A percentile compares a stretch with the other conserved stretches of the same genome.
phyloP scores from a whole-genome alignment of 2,329 filamentous ascomycete species.

The Hyphodiscus sp. region DNA sequence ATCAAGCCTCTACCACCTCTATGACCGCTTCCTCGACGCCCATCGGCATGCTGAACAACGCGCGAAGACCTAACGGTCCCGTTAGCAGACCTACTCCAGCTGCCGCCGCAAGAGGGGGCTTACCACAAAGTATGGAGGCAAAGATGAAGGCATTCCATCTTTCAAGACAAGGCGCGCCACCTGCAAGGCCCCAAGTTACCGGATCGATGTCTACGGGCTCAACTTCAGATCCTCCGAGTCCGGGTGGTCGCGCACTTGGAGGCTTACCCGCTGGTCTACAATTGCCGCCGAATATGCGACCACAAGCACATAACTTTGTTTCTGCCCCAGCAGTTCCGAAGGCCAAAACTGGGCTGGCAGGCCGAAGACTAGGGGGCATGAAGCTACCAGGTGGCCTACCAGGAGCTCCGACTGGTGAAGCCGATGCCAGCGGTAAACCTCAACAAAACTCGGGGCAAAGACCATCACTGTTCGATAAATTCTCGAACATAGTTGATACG shows the following conservation, averaged over 20 bases:
- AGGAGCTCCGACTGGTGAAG: conserved; percentile 16
- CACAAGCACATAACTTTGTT: conserved; percentile 37
- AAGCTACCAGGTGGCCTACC: conserved; percentile 43
- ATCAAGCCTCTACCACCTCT: conserved; percentile 42
- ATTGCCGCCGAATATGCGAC: conserved; percentile 38
- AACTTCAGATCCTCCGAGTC: conserved; percentile 20
- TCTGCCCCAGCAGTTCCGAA: conserved; percentile 46
- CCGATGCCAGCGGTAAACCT: conserved; percentile 16
- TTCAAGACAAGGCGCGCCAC: conserved; percentile 53
- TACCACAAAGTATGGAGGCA: conserved; percentile 59
- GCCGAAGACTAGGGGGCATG: conserved; percentile 51
- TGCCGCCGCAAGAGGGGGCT: conserved; percentile 34
- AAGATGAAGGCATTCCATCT: conserved; percentile 66
- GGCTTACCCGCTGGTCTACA: conserved; percentile 39
- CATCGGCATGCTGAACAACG: conserved; percentile 66
- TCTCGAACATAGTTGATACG: conserved; percentile 79
- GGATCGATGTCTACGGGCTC: conserved; percentile 31
- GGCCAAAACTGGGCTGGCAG: conserved; percentile 53
- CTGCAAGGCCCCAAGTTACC: conserved; percentile 26
- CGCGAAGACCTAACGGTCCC: conserved; percentile 42
- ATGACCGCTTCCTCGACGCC: conserved; percentile 85
- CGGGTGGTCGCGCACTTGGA: conserved; percentile 20
- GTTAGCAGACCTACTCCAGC: background rate
- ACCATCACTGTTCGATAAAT: conserved; percentile 55
- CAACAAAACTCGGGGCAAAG: conserved; percentile 12